Base-by-base conservation (phyloP, 495 filamentous ascomycete genomes). In the Talaromyces wortmannii region DNA sequence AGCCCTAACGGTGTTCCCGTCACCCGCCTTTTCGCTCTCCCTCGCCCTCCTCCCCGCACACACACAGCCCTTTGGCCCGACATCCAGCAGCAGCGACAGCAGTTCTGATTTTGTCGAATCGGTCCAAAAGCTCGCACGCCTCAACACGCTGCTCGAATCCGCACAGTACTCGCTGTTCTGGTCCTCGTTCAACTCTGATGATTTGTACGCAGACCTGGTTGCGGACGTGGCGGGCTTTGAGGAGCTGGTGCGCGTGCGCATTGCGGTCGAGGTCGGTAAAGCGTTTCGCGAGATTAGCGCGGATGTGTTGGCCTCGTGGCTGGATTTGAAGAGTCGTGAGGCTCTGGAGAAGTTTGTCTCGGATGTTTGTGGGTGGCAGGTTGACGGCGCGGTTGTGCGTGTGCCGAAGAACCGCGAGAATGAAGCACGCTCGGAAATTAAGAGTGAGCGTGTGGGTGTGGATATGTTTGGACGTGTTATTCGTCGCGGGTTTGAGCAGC, bases 331-430 rank as follows among this genome's bases (percentile, higher is more conserved):
- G 45, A 87, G 85, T 53, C 77, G 81, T 47, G 78, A 77, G 52
- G 83, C 83, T 44, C 89, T 95, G 23, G 79, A 86, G 51, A 84
- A 87, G 63, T 97, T 97, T 65, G 84, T 92, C 45, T 72, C 71
- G 48, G 89, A 90, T 62, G 87, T 92, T 44, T 96, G 89, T 63
- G 89, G 85, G 63, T 99, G 95, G 95, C 83, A 82, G 61, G 78
- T 97, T 31, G 83, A 86, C 36, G 79, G 76, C 11, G 72, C 63
- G 33, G 74, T 83, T 30, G 82, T 92, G 50, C 84, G 83, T 69
- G 81, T 92, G 33, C 94, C 95, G 48, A 77, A 87, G 66, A 99
- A 97, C 71, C 88, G 94, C 71, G 95, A 99, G 79, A 99, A 99
- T 71, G 92, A 97, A 83, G 95, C 90, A 31, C 92, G 94, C 80